phyloP scores from a whole-genome alignment of 2,329 filamentous ascomycete species.

The Neobulgaria alba region DNA sequence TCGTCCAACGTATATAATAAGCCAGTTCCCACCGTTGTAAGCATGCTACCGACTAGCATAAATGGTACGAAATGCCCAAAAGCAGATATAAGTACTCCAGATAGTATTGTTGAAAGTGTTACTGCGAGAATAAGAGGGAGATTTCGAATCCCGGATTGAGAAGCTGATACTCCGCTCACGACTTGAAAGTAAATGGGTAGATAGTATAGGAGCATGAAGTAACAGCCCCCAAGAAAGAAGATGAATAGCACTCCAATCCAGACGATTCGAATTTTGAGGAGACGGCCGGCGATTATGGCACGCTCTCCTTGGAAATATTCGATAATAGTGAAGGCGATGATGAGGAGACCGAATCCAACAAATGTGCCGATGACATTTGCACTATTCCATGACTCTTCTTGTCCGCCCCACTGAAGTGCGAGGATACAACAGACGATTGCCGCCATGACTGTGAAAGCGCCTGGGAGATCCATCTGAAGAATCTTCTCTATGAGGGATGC shows the following conservation, averaged over 20 bases:
- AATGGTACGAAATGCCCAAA: conserved; percentile 32
- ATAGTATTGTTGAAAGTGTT: conserved; percentile 29
- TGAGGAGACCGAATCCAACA: conserved; percentile 30
- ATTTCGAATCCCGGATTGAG: conserved; percentile 30
- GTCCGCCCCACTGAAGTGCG: conserved; percentile 41
- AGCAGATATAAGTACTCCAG: conserved; percentile 28
- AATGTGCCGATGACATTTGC: conserved; percentile 36
- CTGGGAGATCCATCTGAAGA: conserved; percentile 40
- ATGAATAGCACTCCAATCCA: conserved; percentile 34
- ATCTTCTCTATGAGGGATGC: conserved; percentile 36
- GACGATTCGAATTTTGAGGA: conserved; percentile 37
- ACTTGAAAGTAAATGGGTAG: conserved; percentile 45
- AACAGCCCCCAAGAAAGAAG: conserved; percentile 36
- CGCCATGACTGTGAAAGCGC: conserved; percentile 37
- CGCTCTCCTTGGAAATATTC: conserved; percentile 37
- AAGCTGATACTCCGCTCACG: conserved; percentile 28
- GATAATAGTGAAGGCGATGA: conserved; percentile 29
- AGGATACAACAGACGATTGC: conserved; percentile 37
- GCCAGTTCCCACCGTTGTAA: conserved; percentile 37
- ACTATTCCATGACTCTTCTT: conserved; percentile 35
- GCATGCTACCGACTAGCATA: conserved; percentile 25
- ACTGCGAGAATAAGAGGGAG: conserved; percentile 31
- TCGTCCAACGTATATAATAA: conserved; percentile 46
- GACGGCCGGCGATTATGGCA: conserved; percentile 41
- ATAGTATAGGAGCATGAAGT: conserved; percentile 39